Percentiles rank a stretch among this genome's conserved stretches.
Evolutionary conservation across 805 yeast species (phyloP).

Genomic region (Lipomyces sp.): DNA sequence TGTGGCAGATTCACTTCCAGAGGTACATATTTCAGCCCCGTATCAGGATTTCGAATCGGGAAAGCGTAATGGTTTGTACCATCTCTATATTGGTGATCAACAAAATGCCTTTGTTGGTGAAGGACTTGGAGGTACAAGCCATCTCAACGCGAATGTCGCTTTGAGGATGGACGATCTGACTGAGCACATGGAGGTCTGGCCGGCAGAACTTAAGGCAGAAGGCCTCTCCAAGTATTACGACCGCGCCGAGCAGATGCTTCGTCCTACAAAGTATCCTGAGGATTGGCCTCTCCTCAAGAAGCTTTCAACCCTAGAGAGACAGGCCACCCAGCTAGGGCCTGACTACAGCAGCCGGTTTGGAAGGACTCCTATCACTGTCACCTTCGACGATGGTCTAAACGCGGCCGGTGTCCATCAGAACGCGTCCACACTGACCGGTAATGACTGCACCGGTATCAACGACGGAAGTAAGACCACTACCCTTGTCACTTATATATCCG

Average conservation of each 20-base stretch:
- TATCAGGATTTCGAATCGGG: neutral
- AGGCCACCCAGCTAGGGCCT: neutral
- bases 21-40: neutral
- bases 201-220: neutral
- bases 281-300: neutral
- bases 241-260: slow-evolving; percentile 2
- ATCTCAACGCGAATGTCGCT: neutral
- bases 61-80: neutral
- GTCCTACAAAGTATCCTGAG: neutral
- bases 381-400: neutral
- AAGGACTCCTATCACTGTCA: neutral
- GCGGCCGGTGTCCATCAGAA: neutral
- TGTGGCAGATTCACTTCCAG: neutral
- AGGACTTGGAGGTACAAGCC: neutral
- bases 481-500: neutral
- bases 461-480: neutral
- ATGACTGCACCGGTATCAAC: neutral
- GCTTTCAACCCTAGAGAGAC: neutral
- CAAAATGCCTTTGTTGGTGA: neutral
- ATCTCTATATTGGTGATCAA: neutral
- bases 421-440: neutral
- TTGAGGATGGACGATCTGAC: neutral
- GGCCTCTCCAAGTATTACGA: slow-evolving; percentile 4
- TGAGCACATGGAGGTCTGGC: neutral
- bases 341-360: neutral